These are phyloP conservation scores for Ophidiomyces ophidiicola DNA, from an alignment of 2,329 filamentous ascomycete species.

Conservation along the genomic window DNA sequence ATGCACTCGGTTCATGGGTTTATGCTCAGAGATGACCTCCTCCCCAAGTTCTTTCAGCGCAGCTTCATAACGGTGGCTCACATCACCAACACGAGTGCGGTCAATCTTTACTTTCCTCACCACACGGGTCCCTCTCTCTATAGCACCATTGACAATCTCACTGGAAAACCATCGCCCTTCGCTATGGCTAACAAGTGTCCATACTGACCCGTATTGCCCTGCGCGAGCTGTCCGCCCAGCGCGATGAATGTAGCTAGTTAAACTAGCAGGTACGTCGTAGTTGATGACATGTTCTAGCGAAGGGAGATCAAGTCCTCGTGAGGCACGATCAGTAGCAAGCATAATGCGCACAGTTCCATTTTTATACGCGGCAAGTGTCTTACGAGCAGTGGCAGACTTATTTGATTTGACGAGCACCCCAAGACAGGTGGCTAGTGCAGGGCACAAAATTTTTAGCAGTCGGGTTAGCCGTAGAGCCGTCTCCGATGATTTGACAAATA, in stretches of 20 bases:
- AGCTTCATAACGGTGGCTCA: slow-evolving; percentile 24
- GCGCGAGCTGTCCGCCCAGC: slow-evolving; percentile 84
- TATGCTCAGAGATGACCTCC: slow-evolving; percentile 22
- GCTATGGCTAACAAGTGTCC: slow-evolving; percentile 70
- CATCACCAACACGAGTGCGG: slow-evolving; percentile 18
- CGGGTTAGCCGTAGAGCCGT: slow-evolving; percentile 74
- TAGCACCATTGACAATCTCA: slow-evolving; percentile 50
- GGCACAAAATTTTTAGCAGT: slow-evolving; percentile 57
- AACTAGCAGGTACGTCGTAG: slow-evolving; percentile 75
- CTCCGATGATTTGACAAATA: slow-evolving; percentile 88
- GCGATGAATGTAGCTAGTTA: slow-evolving; percentile 78
- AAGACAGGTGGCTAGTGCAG: slow-evolving; percentile 44
- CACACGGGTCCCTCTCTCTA: slow-evolving; percentile 24
- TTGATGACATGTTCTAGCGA: slow-evolving; percentile 77
- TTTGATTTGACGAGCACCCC: slow-evolving; percentile 67
- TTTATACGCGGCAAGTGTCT: slow-evolving; percentile 55
- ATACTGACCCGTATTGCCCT: slow-evolving; percentile 61
- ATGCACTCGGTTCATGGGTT: background rate
- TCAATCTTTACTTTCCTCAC: slow-evolving; percentile 26
- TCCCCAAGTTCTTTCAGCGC: slow-evolving; percentile 29
- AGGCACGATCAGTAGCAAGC: slow-evolving; percentile 85
- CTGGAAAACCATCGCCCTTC: slow-evolving; percentile 91
- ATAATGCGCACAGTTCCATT: slow-evolving; percentile 56
- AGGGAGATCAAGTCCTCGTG: slow-evolving; percentile 74
- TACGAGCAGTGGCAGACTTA: slow-evolving; percentile 56